These are phyloP conservation scores for Pisolithus marmoratus DNA, from an alignment of 768 basidiomycete species.

Conservation along the genomic window DNA sequence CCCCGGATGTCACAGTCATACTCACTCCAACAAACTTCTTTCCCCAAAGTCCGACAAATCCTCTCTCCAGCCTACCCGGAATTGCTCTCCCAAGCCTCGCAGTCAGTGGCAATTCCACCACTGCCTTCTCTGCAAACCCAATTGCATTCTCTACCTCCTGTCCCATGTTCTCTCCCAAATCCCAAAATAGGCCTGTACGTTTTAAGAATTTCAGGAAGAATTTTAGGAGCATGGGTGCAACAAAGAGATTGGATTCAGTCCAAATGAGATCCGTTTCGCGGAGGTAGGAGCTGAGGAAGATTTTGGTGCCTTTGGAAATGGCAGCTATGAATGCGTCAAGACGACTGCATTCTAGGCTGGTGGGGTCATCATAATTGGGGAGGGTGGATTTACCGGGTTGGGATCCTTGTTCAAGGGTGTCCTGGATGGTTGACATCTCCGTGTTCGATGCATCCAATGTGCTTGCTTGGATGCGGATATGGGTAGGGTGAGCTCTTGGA, in stretches of 20 bases:
- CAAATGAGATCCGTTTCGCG: constrained; percentile 57
- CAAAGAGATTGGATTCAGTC: constrained; percentile 33
- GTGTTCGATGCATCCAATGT: no score
- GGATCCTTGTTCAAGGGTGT: constrained; percentile 22
- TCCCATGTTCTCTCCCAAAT: constrained; percentile 8
- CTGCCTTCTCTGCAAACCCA: constrained; percentile 33
- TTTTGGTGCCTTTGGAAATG: constrained; percentile 51
- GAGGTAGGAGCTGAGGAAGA: constrained; percentile 70
- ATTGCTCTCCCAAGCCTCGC: constrained; percentile 26
- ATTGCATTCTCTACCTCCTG: constrained; percentile 40
- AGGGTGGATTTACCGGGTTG: constrained; percentile 26
- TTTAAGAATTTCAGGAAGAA: constrained; percentile 44
- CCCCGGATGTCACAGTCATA: no score
- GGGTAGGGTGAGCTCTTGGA: constrained; percentile 11
- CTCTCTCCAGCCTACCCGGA: no score
- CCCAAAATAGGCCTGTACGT: constrained; percentile 37
- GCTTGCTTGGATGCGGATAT: constrained; percentile 8
- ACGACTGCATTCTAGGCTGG: constrained; percentile 23
- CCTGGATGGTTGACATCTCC: constrained; percentile 17
- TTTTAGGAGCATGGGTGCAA: constrained; percentile 36
- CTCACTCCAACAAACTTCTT: no score
- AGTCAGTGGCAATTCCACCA: constrained; percentile 37
- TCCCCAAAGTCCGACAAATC: no score
- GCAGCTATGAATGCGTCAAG: constrained; percentile 48
- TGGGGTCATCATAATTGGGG: constrained; percentile 11